A percentile compares a stretch with the other conserved stretches of the same genome.
Evolutionary conservation across 2,329 filamentous ascomycete genomes (phyloP).

Genomic region (Colletotrichum orchidophilum): DNA sequence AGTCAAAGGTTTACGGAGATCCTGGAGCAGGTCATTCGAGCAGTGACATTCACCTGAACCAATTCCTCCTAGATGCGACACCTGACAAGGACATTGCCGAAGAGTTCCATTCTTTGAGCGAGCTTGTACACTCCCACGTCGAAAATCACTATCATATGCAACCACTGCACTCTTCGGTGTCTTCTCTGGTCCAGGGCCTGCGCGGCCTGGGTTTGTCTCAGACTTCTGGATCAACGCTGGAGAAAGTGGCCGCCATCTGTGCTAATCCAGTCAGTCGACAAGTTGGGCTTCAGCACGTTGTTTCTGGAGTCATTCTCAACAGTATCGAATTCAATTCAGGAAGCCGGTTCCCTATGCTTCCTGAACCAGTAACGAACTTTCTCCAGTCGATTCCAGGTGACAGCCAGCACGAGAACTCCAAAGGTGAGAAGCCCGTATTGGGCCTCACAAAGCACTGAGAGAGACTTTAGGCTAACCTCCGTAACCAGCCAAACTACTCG

Average conservation of each 20-base stretch:
- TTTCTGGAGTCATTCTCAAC: slow-evolving; percentile 46
- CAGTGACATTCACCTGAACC: slow-evolving; percentile 41
- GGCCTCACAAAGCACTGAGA: too few relatives aligned
- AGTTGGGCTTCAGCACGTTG: slow-evolving; percentile 48
- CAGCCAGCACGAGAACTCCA: slow-evolving; percentile 36
- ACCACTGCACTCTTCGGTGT: slow-evolving; percentile 34
- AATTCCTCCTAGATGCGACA: slow-evolving; percentile 47
- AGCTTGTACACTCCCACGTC: slow-evolving; percentile 51
- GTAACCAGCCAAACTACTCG: slow-evolving; percentile 41
- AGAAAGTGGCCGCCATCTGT: slow-evolving; percentile 41
- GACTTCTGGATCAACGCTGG: slow-evolving; percentile 19
- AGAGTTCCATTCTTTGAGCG: slow-evolving; percentile 45
- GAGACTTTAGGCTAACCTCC: neutral
- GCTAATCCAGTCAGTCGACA: slow-evolving; percentile 44
- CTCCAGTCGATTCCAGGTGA: slow-evolving; percentile 40
- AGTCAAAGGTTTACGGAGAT: slow-evolving; percentile 8
- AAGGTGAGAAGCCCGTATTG: slow-evolving; percentile 41
- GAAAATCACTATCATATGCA: slow-evolving; percentile 49
- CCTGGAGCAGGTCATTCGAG: slow-evolving; percentile 15
- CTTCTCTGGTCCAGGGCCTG: slow-evolving; percentile 38
- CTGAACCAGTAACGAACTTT: slow-evolving; percentile 43
- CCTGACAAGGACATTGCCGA: slow-evolving; percentile 47
- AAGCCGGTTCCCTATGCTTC: slow-evolving; percentile 47
- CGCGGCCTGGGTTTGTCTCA: slow-evolving; percentile 40
- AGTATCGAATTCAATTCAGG: slow-evolving; percentile 44